phyloP scores from a whole-genome alignment of 768 basidiomycete species.

The Erythrobasidium yunnanense region DNA sequence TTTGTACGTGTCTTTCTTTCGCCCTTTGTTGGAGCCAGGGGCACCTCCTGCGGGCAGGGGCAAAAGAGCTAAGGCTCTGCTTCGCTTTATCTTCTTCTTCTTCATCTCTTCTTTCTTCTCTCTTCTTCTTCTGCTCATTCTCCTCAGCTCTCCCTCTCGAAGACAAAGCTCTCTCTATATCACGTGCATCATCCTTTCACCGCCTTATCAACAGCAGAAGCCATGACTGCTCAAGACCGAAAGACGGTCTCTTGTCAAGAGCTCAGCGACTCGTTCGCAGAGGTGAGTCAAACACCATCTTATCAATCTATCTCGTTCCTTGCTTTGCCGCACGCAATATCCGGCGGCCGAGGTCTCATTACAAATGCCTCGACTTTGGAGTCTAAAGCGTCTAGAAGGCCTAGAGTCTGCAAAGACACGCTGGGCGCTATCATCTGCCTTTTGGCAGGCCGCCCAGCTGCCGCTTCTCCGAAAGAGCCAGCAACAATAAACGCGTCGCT shows the following conservation, averaged over 20 bases:
- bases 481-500: too few species aligned
- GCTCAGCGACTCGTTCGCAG: conserved; percentile 4
- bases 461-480: too few species aligned
- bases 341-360: background rate
- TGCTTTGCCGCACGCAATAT: background rate
- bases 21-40: background rate
- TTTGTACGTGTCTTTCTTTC: background rate
- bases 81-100: background rate
- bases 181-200: background rate
- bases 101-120: background rate
- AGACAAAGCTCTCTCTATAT: background rate
- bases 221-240: too few species aligned
- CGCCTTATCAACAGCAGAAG: background rate
- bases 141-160: background rate
- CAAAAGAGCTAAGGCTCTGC: background rate
- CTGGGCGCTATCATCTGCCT: background rate
- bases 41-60: background rate
- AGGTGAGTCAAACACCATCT: conserved; percentile 5
- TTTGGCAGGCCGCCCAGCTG: background rate
- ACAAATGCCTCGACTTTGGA: background rate
- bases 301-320: background rate
- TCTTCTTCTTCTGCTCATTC: background rate
- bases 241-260: conserved; percentile 20
- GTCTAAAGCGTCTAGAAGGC: background rate
- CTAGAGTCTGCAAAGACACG: background rate